These are phyloP conservation scores for Kwoniella botswanensis DNA, from an alignment of 768 basidiomycete genomes.

Conservation along the genomic window DNA sequence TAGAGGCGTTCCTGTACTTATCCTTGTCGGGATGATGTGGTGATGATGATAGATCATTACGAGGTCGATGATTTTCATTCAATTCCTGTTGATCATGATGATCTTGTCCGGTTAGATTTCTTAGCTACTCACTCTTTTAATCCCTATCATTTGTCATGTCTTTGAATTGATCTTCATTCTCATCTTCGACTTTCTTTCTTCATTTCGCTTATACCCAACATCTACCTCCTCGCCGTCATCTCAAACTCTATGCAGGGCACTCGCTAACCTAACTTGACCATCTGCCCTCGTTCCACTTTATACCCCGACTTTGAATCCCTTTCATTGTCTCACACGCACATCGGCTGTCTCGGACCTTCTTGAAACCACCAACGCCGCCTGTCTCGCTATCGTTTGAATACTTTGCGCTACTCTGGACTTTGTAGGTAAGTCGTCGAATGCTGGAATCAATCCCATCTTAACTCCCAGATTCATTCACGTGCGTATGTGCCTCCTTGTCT, in stretches of 20 bases:
- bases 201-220: neutral
- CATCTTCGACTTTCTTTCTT: conserved; percentile 3
- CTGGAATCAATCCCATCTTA: neutral
- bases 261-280: neutral
- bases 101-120: neutral
- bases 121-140: conserved; percentile 6
- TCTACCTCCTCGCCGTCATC: neutral
- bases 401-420: neutral
- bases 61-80: conserved; percentile 9
- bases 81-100: conserved; percentile 12
- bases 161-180: neutral
- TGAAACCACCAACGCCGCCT: conserved; percentile 9
- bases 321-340: conserved; percentile 9
- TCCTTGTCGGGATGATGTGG: conserved; percentile 14
- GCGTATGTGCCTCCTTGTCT: conserved; percentile 4
- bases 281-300: neutral
- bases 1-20: conserved; percentile 14
- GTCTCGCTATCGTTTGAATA: conserved; percentile 7
- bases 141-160: neutral
- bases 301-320: neutral
- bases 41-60: neutral
- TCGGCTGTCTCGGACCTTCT: conserved; percentile 29
- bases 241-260: neutral
- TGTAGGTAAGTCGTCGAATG: neutral
- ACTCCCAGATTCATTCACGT: neutral